These are phyloP conservation scores for Chlamydomonas incerta DNA, from an alignment of 139 green algal genomes.

Conservation along the genomic window DNA sequence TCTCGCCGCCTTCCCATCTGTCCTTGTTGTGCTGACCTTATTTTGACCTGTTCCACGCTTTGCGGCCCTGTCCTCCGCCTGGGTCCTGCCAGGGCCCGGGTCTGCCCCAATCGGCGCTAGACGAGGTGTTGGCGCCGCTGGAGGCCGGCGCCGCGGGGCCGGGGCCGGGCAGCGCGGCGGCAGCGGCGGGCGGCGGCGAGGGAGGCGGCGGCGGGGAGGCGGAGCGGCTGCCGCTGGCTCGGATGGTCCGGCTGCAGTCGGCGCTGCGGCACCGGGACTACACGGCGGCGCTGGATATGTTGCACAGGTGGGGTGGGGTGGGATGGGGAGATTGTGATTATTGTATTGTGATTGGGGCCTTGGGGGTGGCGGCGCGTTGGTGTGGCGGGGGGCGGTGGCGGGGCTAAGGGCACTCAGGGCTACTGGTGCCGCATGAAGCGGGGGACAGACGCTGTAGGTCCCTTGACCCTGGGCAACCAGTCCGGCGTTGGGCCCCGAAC, in stretches of 20 bases:
- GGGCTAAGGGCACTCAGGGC: too few relatives aligned
- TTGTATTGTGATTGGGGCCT: too few relatives aligned
- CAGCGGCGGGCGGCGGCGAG: background rate
- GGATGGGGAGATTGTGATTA: background rate
- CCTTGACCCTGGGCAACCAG: too few relatives aligned
- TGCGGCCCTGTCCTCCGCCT: too few relatives aligned
- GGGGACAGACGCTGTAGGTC: too few relatives aligned
- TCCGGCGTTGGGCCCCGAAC: too few relatives aligned
- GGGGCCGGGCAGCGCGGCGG: background rate
- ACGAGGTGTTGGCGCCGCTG: slow-evolving; percentile 8
- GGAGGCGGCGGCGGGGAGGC: slow-evolving; percentile 1
- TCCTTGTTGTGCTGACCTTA: too few relatives aligned
- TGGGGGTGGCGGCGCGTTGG: too few relatives aligned
- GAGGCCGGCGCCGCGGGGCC: slow-evolving; percentile 5
- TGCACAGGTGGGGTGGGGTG: slow-evolving; percentile 41
- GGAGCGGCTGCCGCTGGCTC: slow-evolving; percentile 25
- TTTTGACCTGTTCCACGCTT: too few relatives aligned
- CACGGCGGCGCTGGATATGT: slow-evolving; percentile 39
- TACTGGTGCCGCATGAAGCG: too few relatives aligned
- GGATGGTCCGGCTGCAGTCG: slow-evolving; percentile 31
- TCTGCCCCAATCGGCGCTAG: slow-evolving; percentile 9
- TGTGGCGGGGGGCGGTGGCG: background rate
- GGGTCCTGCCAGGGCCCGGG: slow-evolving; percentile 15
- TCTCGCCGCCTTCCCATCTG: too few relatives aligned
- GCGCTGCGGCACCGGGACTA: slow-evolving; percentile 56